These are phyloP conservation scores for Dactylellina sp. DNA, from an alignment of 2,329 filamentous ascomycete species.

Conservation along the genomic window DNA sequence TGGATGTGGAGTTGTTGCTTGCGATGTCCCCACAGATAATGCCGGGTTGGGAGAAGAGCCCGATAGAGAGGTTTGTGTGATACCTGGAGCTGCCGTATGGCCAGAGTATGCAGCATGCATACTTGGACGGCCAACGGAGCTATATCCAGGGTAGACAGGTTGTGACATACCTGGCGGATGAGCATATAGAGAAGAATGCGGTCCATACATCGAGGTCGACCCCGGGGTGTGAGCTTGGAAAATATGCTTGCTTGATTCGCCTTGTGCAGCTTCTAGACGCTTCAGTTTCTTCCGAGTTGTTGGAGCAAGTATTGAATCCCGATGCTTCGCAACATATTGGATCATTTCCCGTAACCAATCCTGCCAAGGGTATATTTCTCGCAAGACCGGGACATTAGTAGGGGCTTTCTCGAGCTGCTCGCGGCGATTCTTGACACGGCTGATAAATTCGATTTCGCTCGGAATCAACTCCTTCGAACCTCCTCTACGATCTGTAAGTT, in stretches of 20 bases:
- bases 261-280: constrained; percentile 44
- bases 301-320: constrained; percentile 67
- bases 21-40: constrained; percentile 33
- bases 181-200: constrained; percentile 30
- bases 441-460: constrained; percentile 72
- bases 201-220: constrained; percentile 32
- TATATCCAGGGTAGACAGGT: constrained; percentile 46
- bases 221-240: constrained; percentile 46
- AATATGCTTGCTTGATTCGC: constrained; percentile 51
- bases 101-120: constrained; percentile 38
- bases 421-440: constrained; percentile 68
- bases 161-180: constrained; percentile 33
- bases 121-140: constrained; percentile 27
- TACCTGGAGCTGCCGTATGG: constrained; percentile 41
- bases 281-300: constrained; percentile 49
- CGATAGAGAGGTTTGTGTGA: constrained; percentile 45
- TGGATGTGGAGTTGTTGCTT: constrained; percentile 60
- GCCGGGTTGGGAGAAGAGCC: constrained; percentile 42
- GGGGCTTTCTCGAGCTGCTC: constrained; percentile 70
- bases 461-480: constrained; percentile 69
- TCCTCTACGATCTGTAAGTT: constrained; percentile 69
- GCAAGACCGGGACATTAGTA: constrained; percentile 66
- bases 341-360: constrained; percentile 73
- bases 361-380: constrained; percentile 73
- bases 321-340: constrained; percentile 71